Percentiles rank a stretch among this genome's conserved stretches.
These are phyloP conservation scores for Kalmusia sp. DNA, from an alignment of 2,329 filamentous ascomycete genomes.

Conservation along the genomic window DNA sequence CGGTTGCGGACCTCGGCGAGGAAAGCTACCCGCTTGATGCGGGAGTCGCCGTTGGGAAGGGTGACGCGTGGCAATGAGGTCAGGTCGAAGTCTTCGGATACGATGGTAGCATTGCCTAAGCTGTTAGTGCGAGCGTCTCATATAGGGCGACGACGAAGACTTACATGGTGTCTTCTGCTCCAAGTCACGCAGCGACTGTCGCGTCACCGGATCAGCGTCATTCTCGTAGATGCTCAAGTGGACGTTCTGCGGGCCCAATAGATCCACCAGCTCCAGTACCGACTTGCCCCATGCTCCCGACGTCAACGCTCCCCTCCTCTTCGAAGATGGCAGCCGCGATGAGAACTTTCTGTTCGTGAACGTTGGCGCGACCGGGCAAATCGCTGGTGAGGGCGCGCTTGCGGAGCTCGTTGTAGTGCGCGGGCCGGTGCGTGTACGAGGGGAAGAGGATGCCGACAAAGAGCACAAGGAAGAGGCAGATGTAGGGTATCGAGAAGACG, in stretches of 20 bases:
- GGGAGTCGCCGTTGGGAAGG: constrained; percentile 66
- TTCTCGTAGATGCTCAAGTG: constrained; percentile 79
- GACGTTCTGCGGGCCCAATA: constrained; percentile 72
- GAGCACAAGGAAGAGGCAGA: constrained; percentile 47
- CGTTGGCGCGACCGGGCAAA: constrained; percentile 55
- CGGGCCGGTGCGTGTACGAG: constrained; percentile 62
- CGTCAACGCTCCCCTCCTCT: constrained; percentile 64
- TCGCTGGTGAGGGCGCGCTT: constrained; percentile 34
- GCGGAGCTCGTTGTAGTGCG: constrained; percentile 58
- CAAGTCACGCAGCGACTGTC: constrained; percentile 62
- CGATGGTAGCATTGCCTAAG: constrained; percentile 56
- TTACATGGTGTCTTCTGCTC: constrained; percentile 57
- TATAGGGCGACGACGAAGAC: background rate
- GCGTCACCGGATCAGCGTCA: constrained; percentile 66
- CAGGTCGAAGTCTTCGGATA: constrained; percentile 66
- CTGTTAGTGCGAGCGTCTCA: constrained; percentile 17
- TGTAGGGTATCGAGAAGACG: constrained; percentile 40
- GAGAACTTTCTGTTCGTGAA: constrained; percentile 71
- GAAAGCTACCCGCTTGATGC: constrained; percentile 77
- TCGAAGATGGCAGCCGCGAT: constrained; percentile 77
- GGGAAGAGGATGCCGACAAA: constrained; percentile 59
- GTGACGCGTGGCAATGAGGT: constrained; percentile 64
- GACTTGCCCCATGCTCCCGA: constrained; percentile 69
- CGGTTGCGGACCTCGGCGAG: constrained; percentile 76
- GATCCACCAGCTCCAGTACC: constrained; percentile 67